These are phyloP conservation scores for Mucuna pruriens DNA, from an alignment of 306 rosid species.

Conservation along the genomic window DNA sequence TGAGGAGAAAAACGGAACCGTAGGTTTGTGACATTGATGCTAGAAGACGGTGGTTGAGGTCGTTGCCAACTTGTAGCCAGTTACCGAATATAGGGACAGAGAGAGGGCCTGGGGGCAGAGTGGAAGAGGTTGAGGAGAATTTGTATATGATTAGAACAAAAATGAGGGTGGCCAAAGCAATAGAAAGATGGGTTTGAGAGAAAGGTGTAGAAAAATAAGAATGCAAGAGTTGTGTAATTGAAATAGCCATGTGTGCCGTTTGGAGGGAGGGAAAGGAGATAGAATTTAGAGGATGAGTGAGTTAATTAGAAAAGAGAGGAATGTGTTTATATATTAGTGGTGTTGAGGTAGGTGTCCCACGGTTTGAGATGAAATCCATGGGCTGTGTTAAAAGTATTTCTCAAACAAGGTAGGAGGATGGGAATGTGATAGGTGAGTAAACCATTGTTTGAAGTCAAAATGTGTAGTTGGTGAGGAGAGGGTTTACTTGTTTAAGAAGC, in stretches of 20 bases:
- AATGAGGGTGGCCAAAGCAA: slow-evolving; percentile 24
- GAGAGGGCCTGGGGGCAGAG: slow-evolving; percentile 71
- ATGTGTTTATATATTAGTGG: slow-evolving; percentile 12
- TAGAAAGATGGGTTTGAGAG: background rate
- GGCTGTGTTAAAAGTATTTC: slow-evolving; percentile 24
- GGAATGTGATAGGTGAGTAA: slow-evolving; percentile 29
- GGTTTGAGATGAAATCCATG: slow-evolving; percentile 42
- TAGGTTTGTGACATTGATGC: slow-evolving; percentile 66
- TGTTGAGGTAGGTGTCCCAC: slow-evolving; percentile 30
- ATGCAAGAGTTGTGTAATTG: slow-evolving; percentile 37
- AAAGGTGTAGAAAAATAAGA: slow-evolving; percentile 21
- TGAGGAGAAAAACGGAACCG: slow-evolving; percentile 70
- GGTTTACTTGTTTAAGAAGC: background rate
- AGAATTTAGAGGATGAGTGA: background rate
- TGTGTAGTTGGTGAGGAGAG: slow-evolving; percentile 25
- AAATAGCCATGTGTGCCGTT: slow-evolving; percentile 42
- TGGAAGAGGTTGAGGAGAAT: slow-evolving; percentile 24
- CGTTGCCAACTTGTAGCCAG: slow-evolving; percentile 89
- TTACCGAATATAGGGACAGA: slow-evolving; percentile 80
- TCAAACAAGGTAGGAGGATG: slow-evolving; percentile 50
- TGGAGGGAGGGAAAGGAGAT: background rate
- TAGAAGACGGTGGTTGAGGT: slow-evolving; percentile 73
- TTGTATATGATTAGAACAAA: slow-evolving; percentile 34
- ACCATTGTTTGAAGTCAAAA: slow-evolving; percentile 32
- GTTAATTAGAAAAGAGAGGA: background rate